A percentile compares a stretch with the other conserved stretches of the same genome.
phyloP scores from a whole-genome alignment of 1,139 yeast species.

The Geotrichum cucujoidarum region DNA sequence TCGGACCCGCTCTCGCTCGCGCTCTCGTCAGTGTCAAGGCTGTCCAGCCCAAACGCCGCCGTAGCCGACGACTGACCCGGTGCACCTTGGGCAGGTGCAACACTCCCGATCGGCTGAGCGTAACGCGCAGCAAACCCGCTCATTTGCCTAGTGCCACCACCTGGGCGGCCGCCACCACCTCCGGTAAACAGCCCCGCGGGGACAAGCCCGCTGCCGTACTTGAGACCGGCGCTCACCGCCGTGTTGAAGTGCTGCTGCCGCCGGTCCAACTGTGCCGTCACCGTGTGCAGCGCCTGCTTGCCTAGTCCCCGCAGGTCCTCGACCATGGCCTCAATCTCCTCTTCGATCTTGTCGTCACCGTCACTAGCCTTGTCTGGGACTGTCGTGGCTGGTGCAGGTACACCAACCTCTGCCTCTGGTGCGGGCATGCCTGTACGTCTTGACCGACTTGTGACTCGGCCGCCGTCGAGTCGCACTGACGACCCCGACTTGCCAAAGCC shows the following conservation, averaged over 20 bases:
- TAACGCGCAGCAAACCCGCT: too few relatives aligned
- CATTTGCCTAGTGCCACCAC: neutral
- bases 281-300: constrained; percentile 12
- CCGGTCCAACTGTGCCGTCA: constrained; percentile 1
- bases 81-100: too few relatives aligned
- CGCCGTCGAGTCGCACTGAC: neutral
- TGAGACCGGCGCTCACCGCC: constrained; percentile 7
- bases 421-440: constrained; percentile 1
- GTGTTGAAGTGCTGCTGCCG: neutral
- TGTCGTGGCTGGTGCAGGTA: neutral
- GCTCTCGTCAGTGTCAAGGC: constrained; percentile 14
- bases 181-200: constrained; percentile 16
- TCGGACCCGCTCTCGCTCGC: constrained; percentile 7
- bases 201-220: constrained; percentile 17
- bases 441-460: neutral
- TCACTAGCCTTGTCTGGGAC: neutral
- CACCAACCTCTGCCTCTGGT: neutral
- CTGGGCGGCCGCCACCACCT: constrained; percentile 5
- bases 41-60: constrained; percentile 14
- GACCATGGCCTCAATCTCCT: constrained; percentile 17
- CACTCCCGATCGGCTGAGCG: too few relatives aligned
- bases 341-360: constrained; percentile 9
- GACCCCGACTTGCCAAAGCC: constrained; percentile 3
- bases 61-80: too few relatives aligned
- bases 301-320: constrained; percentile 14